Evolutionary conservation across 768 basidiomycete species (phyloP).

Genomic region (Lentinula sp.): DNA sequence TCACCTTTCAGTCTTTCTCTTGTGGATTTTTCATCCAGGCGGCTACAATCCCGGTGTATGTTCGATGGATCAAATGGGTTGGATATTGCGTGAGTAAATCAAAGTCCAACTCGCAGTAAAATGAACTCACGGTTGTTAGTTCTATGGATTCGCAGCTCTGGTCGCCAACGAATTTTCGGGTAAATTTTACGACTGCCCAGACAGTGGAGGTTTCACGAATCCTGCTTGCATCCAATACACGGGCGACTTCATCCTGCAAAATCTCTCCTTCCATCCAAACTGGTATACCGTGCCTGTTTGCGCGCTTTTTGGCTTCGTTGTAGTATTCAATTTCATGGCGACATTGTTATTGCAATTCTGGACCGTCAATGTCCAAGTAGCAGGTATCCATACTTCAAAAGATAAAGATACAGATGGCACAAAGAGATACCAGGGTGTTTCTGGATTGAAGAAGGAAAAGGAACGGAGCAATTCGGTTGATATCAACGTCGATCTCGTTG

Average conservation of each 20-base stretch:
- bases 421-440: neutral
- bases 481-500: neutral
- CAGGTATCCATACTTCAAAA: neutral
- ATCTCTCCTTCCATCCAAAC: constrained; percentile 1
- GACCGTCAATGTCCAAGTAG: constrained; percentile 5
- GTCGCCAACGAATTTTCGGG: constrained; percentile 6
- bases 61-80: constrained; percentile 67
- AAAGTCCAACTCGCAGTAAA: neutral
- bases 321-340: constrained; percentile 2
- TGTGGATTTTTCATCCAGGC: constrained; percentile 64
- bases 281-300: constrained; percentile 6
- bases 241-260: constrained; percentile 5
- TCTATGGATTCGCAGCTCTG: constrained; percentile 8
- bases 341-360: constrained; percentile 1
- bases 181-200: constrained; percentile 8
- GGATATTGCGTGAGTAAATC: constrained; percentile 31
- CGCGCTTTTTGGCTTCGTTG: constrained; percentile 3
- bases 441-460: neutral
- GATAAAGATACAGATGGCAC: neutral
- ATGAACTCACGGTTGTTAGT: neutral
- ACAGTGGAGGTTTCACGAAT: neutral
- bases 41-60: constrained; percentile 51
- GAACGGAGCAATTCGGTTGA: neutral
- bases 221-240: constrained; percentile 7
- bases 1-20: constrained; percentile 50